Evolutionary conservation across 202 grass and related monocot species (phyloP), one percentile per base, ranked within the genome.

Genomic region (Eragrostis tef): DNA sequence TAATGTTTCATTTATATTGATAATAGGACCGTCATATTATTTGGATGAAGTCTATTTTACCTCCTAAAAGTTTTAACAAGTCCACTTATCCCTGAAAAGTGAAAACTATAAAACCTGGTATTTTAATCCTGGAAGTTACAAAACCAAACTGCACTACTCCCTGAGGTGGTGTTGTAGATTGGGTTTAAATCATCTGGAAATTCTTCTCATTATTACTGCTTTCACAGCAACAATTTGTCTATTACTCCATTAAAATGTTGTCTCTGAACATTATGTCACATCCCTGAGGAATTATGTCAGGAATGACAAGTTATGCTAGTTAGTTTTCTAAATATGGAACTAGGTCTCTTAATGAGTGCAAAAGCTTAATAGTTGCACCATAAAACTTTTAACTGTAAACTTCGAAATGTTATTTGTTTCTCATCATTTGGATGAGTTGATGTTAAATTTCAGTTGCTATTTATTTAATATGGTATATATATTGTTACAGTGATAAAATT

Each of bases 381-480:
- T 51, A 50, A 53, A 36, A 75, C 54, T 64, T 59, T 51, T 24
- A 31, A 67, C 39, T 65, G 3, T 29, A 46, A 75, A 47, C 36
- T 58, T 75, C 13, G 8, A 7, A 77, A 60, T 49, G 24, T 6
- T 64, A 54, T 50, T 41, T 44, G 7, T 24, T 52, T 73, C 13
- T 73, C 51, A 70, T 80, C 22, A 57, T 41, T 34, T 73, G 6
- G 8, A 16, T 71, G 49, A 27, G 17, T 64, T 83, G 7, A 61
- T 61, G 56, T 25, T 24, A 24, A 11, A 11, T 12, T 61, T 61
- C 22, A 27, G 12, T 27, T 25, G 24, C 54, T 39, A 1, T 65
- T 47, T 64, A 70, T 69, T 71, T 70, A 27, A 42, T 62, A 31
- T 34, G 17, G 70, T 61, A 76, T 50, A 43, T 70, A 24, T 63